Evolutionary conservation across 495 filamentous ascomycete species (phyloP).

Genomic region (Aspergillus sclerotiicarbonarius): DNA sequence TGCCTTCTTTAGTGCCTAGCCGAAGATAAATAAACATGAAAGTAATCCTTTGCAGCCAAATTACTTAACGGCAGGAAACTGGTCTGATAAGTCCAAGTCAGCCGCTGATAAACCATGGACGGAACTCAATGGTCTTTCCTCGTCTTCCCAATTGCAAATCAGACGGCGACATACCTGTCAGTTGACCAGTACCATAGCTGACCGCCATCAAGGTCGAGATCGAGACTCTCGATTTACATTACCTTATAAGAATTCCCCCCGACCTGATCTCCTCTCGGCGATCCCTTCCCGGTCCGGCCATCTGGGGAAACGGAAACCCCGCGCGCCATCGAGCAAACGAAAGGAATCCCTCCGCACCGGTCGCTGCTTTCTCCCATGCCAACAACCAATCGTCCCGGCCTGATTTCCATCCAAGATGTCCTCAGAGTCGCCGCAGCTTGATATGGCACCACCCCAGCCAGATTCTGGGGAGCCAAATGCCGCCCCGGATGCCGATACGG

Average conservation of each 20-base stretch:
- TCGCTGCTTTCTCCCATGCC: conserved; percentile 19
- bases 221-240: background rate
- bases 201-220: background rate
- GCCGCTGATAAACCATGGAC: background rate
- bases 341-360: conserved; percentile 47
- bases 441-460: conserved; percentile 24
- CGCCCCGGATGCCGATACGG: conserved; percentile 27
- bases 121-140: background rate
- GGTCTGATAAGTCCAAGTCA: background rate
- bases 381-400: conserved; percentile 9
- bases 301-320: conserved; percentile 44
- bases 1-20: too few relatives aligned
- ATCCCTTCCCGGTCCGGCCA: conserved; percentile 10
- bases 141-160: background rate
- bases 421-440: conserved; percentile 40
- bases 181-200: background rate
- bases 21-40: too few relatives aligned
- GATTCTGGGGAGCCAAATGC: conserved; percentile 25
- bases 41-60: too few relatives aligned
- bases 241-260: too few relatives aligned
- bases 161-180: background rate
- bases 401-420: conserved; percentile 27
- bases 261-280: background rate
- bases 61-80: too few relatives aligned
- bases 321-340: conserved; percentile 19